phyloP scores from a whole-genome alignment of 345 rosid genomes.

The Viola odorata region DNA sequence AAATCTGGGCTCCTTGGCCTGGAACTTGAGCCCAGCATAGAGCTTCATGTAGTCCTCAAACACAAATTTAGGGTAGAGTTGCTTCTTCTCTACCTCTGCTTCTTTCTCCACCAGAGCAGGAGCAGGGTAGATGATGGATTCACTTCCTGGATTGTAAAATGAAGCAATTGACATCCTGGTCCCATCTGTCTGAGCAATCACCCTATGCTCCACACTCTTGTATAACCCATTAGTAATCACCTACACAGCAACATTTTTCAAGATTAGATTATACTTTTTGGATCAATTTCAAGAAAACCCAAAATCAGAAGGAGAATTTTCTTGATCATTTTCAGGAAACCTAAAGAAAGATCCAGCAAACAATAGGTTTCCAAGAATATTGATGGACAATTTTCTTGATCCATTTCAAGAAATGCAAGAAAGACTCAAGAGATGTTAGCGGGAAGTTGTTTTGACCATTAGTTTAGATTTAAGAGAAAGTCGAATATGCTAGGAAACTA shows the following conservation, averaged over 20 bases:
- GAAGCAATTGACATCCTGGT: constrained; percentile 84
- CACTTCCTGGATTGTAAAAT: constrained; percentile 88
- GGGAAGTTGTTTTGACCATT: too few relatives aligned
- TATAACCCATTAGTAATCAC: constrained; percentile 92
- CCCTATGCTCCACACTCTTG: constrained; percentile 85
- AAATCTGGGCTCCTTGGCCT: constrained; percentile 92
- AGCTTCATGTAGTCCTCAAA: constrained; percentile 91
- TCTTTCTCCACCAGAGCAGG: constrained; percentile 56
- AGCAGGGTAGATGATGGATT: constrained; percentile 78
- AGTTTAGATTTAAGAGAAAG: too few relatives aligned
- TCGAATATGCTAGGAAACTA: too few relatives aligned
- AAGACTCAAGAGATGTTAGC: too few relatives aligned
- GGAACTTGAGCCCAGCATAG: constrained; percentile 65
- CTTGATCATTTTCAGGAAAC: too few relatives aligned
- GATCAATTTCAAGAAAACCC: too few relatives aligned
- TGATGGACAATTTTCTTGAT: too few relatives aligned
- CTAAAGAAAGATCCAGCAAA: too few relatives aligned
- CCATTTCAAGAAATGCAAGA: too few relatives aligned
- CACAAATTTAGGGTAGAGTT: constrained; percentile 65
- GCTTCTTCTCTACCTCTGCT: constrained; percentile 24
- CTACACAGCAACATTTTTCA: constrained; percentile 10
- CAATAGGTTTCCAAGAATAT: too few relatives aligned
- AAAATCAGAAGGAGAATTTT: too few relatives aligned
- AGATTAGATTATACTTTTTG: too few relatives aligned
- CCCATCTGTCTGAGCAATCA: constrained; percentile 69